A percentile compares a stretch with the other conserved stretches of the same genome.
These are phyloP conservation scores for Karstenula rhodostoma DNA, from an alignment of 2,329 filamentous ascomycete genomes.

Conservation along the genomic window DNA sequence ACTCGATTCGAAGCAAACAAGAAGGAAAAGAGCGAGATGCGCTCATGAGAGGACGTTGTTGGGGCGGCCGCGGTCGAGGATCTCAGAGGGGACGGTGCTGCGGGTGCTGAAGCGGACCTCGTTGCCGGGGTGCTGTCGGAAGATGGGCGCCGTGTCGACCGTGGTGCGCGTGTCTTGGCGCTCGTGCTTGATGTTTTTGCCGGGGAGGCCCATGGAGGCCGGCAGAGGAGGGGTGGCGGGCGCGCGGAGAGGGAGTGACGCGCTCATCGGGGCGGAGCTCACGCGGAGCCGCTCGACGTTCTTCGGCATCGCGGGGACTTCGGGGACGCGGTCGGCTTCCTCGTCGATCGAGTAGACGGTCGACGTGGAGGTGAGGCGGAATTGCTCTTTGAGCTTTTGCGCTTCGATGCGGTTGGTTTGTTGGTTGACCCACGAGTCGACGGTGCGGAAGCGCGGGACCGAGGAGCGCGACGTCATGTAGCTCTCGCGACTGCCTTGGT, in stretches of 20 bases:
- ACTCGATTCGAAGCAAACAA: slow-evolving; percentile 8
- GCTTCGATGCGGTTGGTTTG: slow-evolving; percentile 49
- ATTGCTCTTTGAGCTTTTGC: slow-evolving; percentile 45
- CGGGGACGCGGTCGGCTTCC: slow-evolving; percentile 34
- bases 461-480: slow-evolving; percentile 48
- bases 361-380: slow-evolving; percentile 41
- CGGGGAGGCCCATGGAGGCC: slow-evolving; percentile 32
- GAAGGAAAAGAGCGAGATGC: neutral
- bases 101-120: slow-evolving; percentile 50
- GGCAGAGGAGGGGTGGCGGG: slow-evolving; percentile 20
- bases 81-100: slow-evolving; percentile 49
- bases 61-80: slow-evolving; percentile 40
- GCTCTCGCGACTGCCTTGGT: slow-evolving; percentile 41
- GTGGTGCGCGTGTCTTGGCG: slow-evolving; percentile 43
- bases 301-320: slow-evolving; percentile 41
- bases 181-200: slow-evolving; percentile 44
- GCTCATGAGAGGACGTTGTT: slow-evolving; percentile 28
- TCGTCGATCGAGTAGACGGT: slow-evolving; percentile 33
- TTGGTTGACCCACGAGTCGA: slow-evolving; percentile 52
- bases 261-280: slow-evolving; percentile 10
- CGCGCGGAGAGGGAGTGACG: slow-evolving; percentile 10
- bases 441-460: slow-evolving; percentile 50
- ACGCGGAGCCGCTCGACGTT: slow-evolving; percentile 22
- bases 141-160: slow-evolving; percentile 50
- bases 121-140: slow-evolving; percentile 50